phyloP scores from a whole-genome alignment of 345 rosid genomes.

The Eucalyptus regnans region DNA sequence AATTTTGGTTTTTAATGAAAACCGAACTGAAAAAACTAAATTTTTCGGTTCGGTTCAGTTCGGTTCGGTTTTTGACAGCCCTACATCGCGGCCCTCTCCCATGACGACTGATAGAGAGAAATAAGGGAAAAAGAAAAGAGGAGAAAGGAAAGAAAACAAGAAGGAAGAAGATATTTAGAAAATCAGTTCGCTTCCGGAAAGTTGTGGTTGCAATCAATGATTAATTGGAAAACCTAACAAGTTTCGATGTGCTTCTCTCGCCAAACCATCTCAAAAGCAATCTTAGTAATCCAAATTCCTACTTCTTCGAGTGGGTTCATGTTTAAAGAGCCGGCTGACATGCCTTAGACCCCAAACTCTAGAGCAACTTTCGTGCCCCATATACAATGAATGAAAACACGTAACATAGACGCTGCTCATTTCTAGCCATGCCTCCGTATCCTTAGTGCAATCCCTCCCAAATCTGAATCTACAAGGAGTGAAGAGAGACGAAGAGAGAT shows the following conservation, averaged over 20 bases:
- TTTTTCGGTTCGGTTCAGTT: too few relatives aligned
- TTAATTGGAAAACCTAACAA: not conserved
- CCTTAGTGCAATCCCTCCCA: not conserved
- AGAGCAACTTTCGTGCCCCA: not conserved
- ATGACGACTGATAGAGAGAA: fast-evolving
- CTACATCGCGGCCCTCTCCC: too few relatives aligned
- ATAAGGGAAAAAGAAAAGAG: too few relatives aligned
- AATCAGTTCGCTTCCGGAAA: not conserved
- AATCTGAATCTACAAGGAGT: too few relatives aligned
- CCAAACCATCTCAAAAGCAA: not conserved
- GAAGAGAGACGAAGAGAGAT: not conserved
- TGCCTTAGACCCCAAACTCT: not conserved
- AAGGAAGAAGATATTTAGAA: too few relatives aligned
- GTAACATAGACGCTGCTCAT: not conserved
- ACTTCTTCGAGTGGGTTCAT: not conserved
- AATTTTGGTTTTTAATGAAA: too few relatives aligned
- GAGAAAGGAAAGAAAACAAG: too few relatives aligned
- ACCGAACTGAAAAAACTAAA: too few relatives aligned
- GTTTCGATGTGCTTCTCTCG: not conserved
- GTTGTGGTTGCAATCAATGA: not conserved
- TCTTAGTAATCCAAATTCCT: not conserved
- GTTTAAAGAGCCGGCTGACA: not conserved
- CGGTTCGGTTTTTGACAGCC: too few relatives aligned
- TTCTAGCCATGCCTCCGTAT: not conserved
- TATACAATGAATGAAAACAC: not conserved